Evolutionary conservation across 2,329 filamentous ascomycete genomes (phyloP), one percentile per base, ranked within the genome.

Genomic region (Reticulascus tulasneorum): DNA sequence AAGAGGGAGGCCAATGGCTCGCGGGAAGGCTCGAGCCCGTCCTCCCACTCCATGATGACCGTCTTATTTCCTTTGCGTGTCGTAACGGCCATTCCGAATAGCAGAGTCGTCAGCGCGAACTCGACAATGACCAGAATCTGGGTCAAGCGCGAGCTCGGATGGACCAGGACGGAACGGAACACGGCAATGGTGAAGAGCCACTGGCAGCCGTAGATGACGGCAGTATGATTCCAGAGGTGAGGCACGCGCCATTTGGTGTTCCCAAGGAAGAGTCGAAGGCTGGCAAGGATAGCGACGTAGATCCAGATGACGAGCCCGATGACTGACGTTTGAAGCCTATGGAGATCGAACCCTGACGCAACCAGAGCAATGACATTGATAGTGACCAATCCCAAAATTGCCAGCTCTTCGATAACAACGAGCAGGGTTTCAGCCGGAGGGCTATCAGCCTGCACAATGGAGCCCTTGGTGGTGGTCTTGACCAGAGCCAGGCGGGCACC

Each of bases 11-110:
- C 89, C 23, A 87, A 71, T 7, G 89, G 87, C 58, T 98, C 90
- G 44, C 77, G 80, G 4, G 90, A 91, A 15, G 93, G 93, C 53
- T 91, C 79, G 33, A 98, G 77, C 21, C 84, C 84, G 42, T 86
- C 87, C 60, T 96, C 90, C 69, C 90, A 90, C 60, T 95, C 88
- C 52, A 97, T 60, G 29, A 90, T 63, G 10, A 98, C 86, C 4
- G 84, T 80, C 61, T 88, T 93, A 61, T 97, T 97, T 28, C 93
- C 93, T 64, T 89, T 93, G 46, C 93, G 81, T 44, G 88, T 94
- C 33, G 82, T 85, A 38, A 94, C 62, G 27, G 87, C 79, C 55
- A 96, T 82, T 29, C 77, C 59, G 35, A 89, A 81, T 10, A 98
- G 73, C 10, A 94, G 56, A 1, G 84, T 82, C 6, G 77, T 79